Conservation (phyloP, 345 rosid species). For the Anastatica hierochuntica region DNA sequence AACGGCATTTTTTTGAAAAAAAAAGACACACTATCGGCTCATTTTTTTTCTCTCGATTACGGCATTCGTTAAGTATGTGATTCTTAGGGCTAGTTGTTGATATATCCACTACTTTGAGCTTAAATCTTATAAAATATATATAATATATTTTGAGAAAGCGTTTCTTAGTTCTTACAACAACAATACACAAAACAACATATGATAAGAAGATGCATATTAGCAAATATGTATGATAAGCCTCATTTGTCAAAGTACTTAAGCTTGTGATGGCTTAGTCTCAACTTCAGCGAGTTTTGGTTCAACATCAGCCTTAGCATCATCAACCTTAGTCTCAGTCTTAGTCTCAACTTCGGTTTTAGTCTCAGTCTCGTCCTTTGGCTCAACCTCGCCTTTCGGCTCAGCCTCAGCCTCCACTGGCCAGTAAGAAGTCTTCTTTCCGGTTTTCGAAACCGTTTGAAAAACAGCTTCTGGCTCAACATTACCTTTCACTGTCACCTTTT, state of each 20-base stretch:
- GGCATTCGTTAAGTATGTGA: too few species aligned
- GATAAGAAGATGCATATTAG: neutral
- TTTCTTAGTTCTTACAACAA: neutral
- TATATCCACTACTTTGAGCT: too few species aligned
- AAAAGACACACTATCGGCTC: too few species aligned
- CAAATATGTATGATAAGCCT: neutral
- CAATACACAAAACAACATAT: constrained; percentile 1
- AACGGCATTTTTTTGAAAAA: too few species aligned
- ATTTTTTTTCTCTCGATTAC: too few species aligned
- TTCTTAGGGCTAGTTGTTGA: too few species aligned
- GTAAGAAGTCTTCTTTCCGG: constrained; percentile 75
- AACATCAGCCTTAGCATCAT: constrained; percentile 15
- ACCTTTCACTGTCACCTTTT: constrained; percentile 88
- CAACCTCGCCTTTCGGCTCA: constrained; percentile 20
- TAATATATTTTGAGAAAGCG: too few species aligned
- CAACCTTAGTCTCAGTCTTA: constrained; percentile 11
- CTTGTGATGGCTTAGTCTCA: constrained; percentile 19
- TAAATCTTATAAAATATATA: too few species aligned
- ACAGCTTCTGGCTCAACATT: constrained; percentile 78
- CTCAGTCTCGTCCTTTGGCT: constrained; percentile 1
- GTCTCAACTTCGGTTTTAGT: constrained; percentile 6
- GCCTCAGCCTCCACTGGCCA: constrained; percentile 60
- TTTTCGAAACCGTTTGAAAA: constrained; percentile 76
- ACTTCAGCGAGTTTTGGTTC: constrained; percentile 14
- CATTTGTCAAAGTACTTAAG: neutral